Percentiles rank a stretch among this genome's conserved stretches.
These are phyloP conservation scores for Plasmodium ovale DNA, from an alignment of 169 alveolate species.

Conservation along the genomic window DNA sequence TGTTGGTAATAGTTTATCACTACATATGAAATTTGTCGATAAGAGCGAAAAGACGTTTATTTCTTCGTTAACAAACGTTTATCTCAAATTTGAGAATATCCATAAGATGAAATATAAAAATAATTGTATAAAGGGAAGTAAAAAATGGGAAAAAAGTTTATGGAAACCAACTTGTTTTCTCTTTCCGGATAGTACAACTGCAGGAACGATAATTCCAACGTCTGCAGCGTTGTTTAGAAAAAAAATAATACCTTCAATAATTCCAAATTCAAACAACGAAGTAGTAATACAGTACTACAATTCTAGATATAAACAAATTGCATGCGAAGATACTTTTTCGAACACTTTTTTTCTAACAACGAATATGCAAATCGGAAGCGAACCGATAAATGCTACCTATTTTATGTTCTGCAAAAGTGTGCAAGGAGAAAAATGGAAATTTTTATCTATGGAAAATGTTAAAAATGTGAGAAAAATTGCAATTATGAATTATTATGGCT, in stretches of 20 bases:
- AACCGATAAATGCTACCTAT: conserved; percentile 21
- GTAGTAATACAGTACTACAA: conserved; percentile 30
- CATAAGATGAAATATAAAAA: conserved; percentile 66
- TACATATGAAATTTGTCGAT: conserved; percentile 51
- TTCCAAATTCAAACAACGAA: conserved; percentile 46
- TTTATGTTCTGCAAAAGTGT: conserved; percentile 20
- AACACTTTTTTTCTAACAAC: conserved; percentile 49
- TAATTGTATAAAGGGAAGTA: conserved; percentile 11
- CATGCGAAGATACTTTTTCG: background rate
- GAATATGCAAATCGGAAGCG: conserved; percentile 46
- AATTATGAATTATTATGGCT: conserved; percentile 50
- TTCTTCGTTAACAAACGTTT: conserved; percentile 32
- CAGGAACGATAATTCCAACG: background rate
- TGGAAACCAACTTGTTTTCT: conserved; percentile 61
- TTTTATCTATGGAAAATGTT: conserved; percentile 35
- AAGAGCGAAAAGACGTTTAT: conserved; percentile 27
- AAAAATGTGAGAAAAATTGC: conserved; percentile 17
- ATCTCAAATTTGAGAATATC: conserved; percentile 59
- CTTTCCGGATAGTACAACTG: conserved; percentile 26
- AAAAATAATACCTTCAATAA: conserved; percentile 39
- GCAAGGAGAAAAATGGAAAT: conserved; percentile 50
- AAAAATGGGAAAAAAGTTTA: conserved; percentile 33
- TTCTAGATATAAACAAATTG: background rate
- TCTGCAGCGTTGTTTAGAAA: background rate
- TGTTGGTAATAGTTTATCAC: background rate